Evolutionary conservation across 2,329 filamentous ascomycete species (phyloP).

Genomic region (Aureobasidium pullulans): DNA sequence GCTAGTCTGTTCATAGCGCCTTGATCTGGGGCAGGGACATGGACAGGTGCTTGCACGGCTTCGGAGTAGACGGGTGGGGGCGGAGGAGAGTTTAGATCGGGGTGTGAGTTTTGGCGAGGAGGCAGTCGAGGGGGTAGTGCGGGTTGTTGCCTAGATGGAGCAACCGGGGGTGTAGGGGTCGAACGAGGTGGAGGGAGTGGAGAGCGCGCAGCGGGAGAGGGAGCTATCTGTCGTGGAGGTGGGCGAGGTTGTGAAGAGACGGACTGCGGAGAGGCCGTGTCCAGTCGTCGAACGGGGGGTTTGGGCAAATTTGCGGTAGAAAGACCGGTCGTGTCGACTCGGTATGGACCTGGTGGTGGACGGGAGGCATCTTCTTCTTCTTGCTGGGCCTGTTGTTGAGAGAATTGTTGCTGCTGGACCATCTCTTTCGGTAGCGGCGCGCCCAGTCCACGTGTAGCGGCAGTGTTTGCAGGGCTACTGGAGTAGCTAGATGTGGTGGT

Average conservation of each 20-base stretch:
- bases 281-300: constrained; percentile 53
- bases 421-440: constrained; percentile 35
- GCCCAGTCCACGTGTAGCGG: constrained; percentile 36
- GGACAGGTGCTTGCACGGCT: constrained; percentile 22
- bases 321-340: constrained; percentile 62
- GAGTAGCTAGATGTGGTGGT: not conserved
- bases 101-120: constrained; percentile 54
- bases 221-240: constrained; percentile 21
- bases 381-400: constrained; percentile 26
- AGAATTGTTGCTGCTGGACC: constrained; percentile 30
- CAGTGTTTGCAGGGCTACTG: constrained; percentile 7
- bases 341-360: constrained; percentile 57
- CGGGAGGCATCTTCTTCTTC: constrained; percentile 31
- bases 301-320: constrained; percentile 61
- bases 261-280: constrained; percentile 18
- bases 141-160: constrained; percentile 39
- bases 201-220: constrained; percentile 12
- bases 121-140: constrained; percentile 63
- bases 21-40: constrained; percentile 33
- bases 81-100: constrained; percentile 36
- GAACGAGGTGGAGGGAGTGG: constrained; percentile 21
- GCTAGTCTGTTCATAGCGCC: constrained; percentile 60
- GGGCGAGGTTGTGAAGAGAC: constrained; percentile 11
- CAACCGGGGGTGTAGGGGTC: constrained; percentile 18
- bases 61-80: constrained; percentile 45